A percentile compares a stretch with the other conserved stretches of the same genome.
Evolutionary conservation across 2,329 filamentous ascomycete genomes (phyloP).

Genomic region (Huntiella omanensis): DNA sequence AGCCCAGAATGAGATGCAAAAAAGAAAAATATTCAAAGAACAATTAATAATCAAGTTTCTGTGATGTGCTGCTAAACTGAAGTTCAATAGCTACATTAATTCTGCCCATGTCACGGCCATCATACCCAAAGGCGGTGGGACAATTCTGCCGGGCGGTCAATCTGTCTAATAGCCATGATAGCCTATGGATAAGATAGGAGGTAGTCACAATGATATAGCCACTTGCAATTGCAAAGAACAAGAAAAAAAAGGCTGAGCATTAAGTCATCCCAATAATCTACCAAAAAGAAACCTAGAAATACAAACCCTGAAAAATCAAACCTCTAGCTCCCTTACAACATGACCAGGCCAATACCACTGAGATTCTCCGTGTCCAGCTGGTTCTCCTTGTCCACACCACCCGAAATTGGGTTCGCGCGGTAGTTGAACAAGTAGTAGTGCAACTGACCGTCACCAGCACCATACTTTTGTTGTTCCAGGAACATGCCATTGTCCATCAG

Average conservation of each 20-base stretch:
- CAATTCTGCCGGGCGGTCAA: slow-evolving; percentile 13
- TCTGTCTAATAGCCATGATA: too few species aligned
- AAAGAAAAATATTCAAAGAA: not conserved
- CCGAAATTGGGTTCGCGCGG: slow-evolving; percentile 63
- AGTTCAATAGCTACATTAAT: not conserved
- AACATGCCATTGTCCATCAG: slow-evolving; percentile 89
- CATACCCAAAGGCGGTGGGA: not conserved
- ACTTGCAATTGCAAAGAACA: not conserved
- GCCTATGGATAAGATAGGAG: too few species aligned
- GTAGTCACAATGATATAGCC: not conserved
- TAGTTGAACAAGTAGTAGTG: slow-evolving; percentile 99
- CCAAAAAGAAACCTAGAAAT: not conserved
- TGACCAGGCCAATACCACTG: slow-evolving; percentile 79
- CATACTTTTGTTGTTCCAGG: slow-evolving; percentile 85
- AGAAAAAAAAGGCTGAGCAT: not conserved
- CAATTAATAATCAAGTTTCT: not conserved
- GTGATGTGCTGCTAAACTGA: not conserved
- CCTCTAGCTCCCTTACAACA: slow-evolving; percentile 26
- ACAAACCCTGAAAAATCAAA: not conserved
- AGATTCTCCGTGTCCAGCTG: slow-evolving; percentile 56
- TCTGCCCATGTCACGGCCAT: not conserved
- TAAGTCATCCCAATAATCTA: not conserved
- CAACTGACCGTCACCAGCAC: slow-evolving; percentile 79
- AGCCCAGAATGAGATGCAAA: not conserved
- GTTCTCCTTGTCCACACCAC: slow-evolving; percentile 68